Conservation (phyloP, 345 rosid genomes). For the Raphanus raphanistrum region DNA sequence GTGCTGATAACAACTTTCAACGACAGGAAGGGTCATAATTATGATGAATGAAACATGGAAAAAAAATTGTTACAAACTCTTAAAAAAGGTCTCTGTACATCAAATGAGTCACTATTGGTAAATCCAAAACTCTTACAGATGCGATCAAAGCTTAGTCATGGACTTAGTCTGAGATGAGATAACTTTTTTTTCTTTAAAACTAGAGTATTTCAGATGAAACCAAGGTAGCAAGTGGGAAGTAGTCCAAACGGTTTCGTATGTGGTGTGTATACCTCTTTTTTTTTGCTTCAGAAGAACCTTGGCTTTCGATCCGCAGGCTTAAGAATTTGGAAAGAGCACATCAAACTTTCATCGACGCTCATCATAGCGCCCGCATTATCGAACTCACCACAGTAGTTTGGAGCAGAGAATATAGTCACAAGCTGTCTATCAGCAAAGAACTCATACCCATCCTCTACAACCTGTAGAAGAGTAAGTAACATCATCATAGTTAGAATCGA, state of each 20-base stretch:
- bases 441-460: slow-evolving; percentile 94
- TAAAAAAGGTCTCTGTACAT: background rate
- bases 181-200: background rate
- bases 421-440: slow-evolving; percentile 84
- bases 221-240: background rate
- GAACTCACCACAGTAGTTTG: slow-evolving; percentile 40
- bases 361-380: slow-evolving; percentile 38
- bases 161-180: background rate
- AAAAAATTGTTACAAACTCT: background rate
- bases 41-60: background rate
- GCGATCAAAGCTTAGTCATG: background rate
- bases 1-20: background rate
- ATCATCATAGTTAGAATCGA: slow-evolving; percentile 6
- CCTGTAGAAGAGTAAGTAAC: slow-evolving; percentile 41
- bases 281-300: slow-evolving; percentile 31
- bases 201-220: background rate
- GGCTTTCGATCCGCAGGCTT: slow-evolving; percentile 66
- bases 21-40: background rate
- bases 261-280: slow-evolving; percentile 14
- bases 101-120: background rate
- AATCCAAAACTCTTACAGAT: background rate
- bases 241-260: background rate
- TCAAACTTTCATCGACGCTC: slow-evolving; percentile 35
- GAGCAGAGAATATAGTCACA: slow-evolving; percentile 40
- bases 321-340: slow-evolving; percentile 83